Evolutionary conservation across 2,329 filamentous ascomycete species (phyloP), one percentile per base, ranked within the genome.

Genomic region (Diaporthe caulivora): DNA sequence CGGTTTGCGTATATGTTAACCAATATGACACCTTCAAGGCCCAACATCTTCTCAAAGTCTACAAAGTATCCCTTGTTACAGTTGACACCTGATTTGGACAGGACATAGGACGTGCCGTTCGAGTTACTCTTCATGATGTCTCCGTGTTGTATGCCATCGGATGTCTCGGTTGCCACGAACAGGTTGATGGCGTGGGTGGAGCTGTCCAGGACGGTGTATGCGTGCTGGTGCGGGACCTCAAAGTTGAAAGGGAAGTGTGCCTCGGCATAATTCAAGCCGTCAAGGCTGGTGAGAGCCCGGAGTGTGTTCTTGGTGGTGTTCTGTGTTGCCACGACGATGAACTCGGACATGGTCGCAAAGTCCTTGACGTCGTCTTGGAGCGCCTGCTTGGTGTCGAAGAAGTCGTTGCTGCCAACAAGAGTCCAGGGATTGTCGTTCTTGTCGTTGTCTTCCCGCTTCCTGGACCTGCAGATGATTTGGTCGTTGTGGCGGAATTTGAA

Each of bases 71-170:
- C 78, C 17, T 88, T 85, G 80, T 98, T 92, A 77, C 94, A 90
- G 82, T 98, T 98, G 80, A 98, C 95, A 26, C 90, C 91, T 64
- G 90, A 86, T 31, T 97, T 87, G 82, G 94, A 97, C 76, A 97
- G 86, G 17, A 98, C 94, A 79, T 98, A 99, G 1, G 94, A 97
- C 0, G 97, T 99, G 70, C 97, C 97, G 80, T 99, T 98, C 78
- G 95, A 98, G 85, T 99, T 99, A 80, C 95, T 98, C 89, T 98
- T 99, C 83, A 99, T 91, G 78, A 99, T 94, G 31, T 93, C 93
- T 49, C 97, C 97, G 78, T 94, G 95, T 74, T 93, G 90, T 67
- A 89, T 90, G 24, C 91, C 92, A 67, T 86, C 81, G 4, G 86
- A 85, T 53, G 88, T 89, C 78, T 93, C 92, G 53, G 94, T 94